These are phyloP conservation scores for Aspergillus haitiensis DNA, from an alignment of 495 filamentous ascomycete genomes.

Conservation along the genomic window DNA sequence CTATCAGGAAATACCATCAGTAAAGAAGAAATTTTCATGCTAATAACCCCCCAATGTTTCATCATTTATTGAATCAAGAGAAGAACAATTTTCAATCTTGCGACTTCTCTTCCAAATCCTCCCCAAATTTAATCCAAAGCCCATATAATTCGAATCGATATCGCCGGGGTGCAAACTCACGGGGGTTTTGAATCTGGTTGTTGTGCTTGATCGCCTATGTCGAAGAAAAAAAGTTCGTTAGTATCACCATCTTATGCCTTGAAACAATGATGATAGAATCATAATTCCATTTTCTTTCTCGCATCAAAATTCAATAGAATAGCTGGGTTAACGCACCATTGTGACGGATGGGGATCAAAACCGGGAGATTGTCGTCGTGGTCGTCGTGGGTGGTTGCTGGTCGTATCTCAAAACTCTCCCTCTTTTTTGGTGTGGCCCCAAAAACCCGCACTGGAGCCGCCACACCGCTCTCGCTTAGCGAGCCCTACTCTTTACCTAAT, in stretches of 20 bases:
- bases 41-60: conserved; percentile 24
- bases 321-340: conserved; percentile 54
- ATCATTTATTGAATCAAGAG: conserved; percentile 18
- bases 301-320: conserved; percentile 14
- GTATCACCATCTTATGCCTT: conserved; percentile 11
- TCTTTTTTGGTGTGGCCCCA: conserved; percentile 48
- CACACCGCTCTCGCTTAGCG: conserved; percentile 51
- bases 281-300: neutral
- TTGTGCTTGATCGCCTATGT: conserved; percentile 98
- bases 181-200: conserved; percentile 97
- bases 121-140: neutral
- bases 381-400: conserved; percentile 52
- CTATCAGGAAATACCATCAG: conserved; percentile 49
- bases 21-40: conserved; percentile 16
- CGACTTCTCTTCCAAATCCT: neutral
- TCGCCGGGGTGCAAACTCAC: conserved; percentile 54
- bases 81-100: too few relatives aligned
- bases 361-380: conserved; percentile 47
- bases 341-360: conserved; percentile 64
- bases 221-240: conserved; percentile 35
- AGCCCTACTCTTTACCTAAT: conserved; percentile 41
- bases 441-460: conserved; percentile 28
- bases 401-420: conserved; percentile 46
- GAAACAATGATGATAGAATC: neutral
- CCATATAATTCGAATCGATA: neutral